A percentile compares a stretch with the other conserved stretches of the same genome.
Evolutionary conservation across 2,329 filamentous ascomycete genomes (phyloP).

Genomic region (Penicillium sclerotigenum): DNA sequence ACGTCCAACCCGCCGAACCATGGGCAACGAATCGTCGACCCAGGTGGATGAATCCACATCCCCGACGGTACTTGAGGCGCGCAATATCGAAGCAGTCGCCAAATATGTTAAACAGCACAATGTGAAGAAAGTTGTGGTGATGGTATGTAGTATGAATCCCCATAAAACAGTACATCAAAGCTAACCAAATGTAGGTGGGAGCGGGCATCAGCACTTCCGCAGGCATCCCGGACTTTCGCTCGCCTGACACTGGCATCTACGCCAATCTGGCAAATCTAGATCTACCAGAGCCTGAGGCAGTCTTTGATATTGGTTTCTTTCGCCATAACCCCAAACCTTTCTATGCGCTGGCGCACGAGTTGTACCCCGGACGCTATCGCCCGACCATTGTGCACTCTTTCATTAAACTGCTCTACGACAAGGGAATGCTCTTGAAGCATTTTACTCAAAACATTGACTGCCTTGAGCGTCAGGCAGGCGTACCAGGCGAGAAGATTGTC

Average conservation of each 20-base stretch:
- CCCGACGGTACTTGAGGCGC: slow-evolving; percentile 63
- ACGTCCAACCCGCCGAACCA: slow-evolving; percentile 41
- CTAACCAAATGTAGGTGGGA: slow-evolving; percentile 56
- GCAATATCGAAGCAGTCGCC: slow-evolving; percentile 72
- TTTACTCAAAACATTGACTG: slow-evolving; percentile 99
- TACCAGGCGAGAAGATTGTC: slow-evolving; percentile 75
- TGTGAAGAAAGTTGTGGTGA: slow-evolving; percentile 71
- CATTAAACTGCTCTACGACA: slow-evolving; percentile 74
- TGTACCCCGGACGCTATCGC: slow-evolving; percentile 84
- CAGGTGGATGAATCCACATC: slow-evolving; percentile 62
- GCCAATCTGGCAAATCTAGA: slow-evolving; percentile 83
- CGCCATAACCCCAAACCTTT: slow-evolving; percentile 79
- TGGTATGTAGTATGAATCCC: slow-evolving; percentile 50
- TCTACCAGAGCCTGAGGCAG: slow-evolving; percentile 83
- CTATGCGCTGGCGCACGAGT: slow-evolving; percentile 84
- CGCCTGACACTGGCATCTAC: slow-evolving; percentile 89
- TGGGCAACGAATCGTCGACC: slow-evolving; percentile 82
- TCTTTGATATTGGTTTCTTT: slow-evolving; percentile 93
- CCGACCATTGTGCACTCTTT: slow-evolving; percentile 91
- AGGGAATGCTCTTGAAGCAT: slow-evolving; percentile 74
- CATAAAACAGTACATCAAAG: neutral
- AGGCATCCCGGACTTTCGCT: slow-evolving; percentile 87
- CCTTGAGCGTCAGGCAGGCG: slow-evolving; percentile 80
- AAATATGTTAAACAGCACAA: slow-evolving; percentile 70
- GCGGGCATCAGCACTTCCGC: slow-evolving; percentile 66